A percentile compares a stretch with the other conserved stretches of the same genome.
Conservation (phyloP, 108 stramenopile genomes). For the Chaetoceros muelleri region DNA sequence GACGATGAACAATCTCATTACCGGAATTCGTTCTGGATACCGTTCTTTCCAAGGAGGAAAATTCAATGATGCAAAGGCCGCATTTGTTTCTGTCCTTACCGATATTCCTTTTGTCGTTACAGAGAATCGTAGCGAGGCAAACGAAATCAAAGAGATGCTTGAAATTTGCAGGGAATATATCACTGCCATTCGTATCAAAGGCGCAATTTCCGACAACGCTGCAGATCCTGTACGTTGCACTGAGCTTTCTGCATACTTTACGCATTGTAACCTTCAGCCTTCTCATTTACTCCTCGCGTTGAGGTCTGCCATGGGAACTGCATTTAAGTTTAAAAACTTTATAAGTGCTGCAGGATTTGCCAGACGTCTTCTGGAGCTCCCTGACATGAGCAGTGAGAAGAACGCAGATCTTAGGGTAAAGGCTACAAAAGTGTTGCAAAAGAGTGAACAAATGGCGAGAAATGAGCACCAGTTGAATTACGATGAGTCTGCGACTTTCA, state of each 20-base stretch:
- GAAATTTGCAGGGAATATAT: constrained; percentile 93
- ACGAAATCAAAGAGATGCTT: constrained; percentile 92
- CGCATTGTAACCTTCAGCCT: constrained; percentile 98
- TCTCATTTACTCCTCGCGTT: constrained; percentile 92
- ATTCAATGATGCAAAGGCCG: constrained; percentile 80
- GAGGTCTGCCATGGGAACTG: constrained; percentile 95
- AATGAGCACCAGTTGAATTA: constrained; percentile 95
- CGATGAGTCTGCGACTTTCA: constrained; percentile 91
- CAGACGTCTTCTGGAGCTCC: constrained; percentile 90
- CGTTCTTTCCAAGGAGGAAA: constrained; percentile 89
- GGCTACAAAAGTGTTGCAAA: constrained; percentile 93
- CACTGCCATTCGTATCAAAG: constrained; percentile 92
- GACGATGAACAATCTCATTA: constrained; percentile 50
- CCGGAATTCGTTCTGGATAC: constrained; percentile 84
- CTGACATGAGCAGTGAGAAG: constrained; percentile 88
- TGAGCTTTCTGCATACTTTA: constrained; percentile 98
- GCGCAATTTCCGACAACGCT: constrained; percentile 53
- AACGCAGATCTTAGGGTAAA: constrained; percentile 90
- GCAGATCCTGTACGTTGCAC: constrained; percentile 79
- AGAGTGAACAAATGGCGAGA: constrained; percentile 94
- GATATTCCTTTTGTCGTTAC: constrained; percentile 86
- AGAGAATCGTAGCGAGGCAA: constrained; percentile 66
- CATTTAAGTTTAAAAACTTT: constrained; percentile 97
- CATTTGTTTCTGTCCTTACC: constrained; percentile 65
- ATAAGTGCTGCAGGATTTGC: constrained; percentile 96